These are phyloP conservation scores for Penicillium sp. DNA, from an alignment of 2,329 filamentous ascomycete genomes.

Conservation along the genomic window DNA sequence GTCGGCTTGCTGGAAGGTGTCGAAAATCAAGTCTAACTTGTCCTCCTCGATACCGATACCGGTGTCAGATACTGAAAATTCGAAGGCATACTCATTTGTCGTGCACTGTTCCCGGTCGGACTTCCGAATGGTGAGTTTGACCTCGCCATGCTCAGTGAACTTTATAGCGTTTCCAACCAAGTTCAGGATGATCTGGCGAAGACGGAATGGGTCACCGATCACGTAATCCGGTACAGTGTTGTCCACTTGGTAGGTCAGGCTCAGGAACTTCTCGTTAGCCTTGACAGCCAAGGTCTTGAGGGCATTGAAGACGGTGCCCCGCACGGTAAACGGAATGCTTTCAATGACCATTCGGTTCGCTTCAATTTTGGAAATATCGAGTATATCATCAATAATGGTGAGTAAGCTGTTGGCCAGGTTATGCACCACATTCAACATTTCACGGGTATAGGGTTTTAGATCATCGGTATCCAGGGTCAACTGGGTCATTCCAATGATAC, in stretches of 20 bases:
- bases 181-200: slow-evolving; percentile 95
- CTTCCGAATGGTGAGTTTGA: slow-evolving; percentile 86
- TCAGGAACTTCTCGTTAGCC: slow-evolving; percentile 92
- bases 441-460: slow-evolving; percentile 89
- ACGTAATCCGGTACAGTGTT: slow-evolving; percentile 93
- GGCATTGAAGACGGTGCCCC: slow-evolving; percentile 94
- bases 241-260: slow-evolving; percentile 90
- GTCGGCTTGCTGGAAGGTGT: slow-evolving; percentile 98
- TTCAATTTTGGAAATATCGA: slow-evolving; percentile 76
- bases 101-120: slow-evolving; percentile 65
- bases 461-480: slow-evolving; percentile 93
- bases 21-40: slow-evolving; percentile 95
- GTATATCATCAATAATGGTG: slow-evolving; percentile 87
- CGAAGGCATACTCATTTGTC: slow-evolving; percentile 82
- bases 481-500: slow-evolving; percentile 97
- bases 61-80: slow-evolving; percentile 94
- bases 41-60: slow-evolving; percentile 95
- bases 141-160: slow-evolving; percentile 95
- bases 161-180: slow-evolving; percentile 98
- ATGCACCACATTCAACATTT: slow-evolving; percentile 98
- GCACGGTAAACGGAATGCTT: slow-evolving; percentile 91
- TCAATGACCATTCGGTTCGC: slow-evolving; percentile 98
- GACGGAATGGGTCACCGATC: slow-evolving; percentile 91
- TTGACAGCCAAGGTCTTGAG: slow-evolving; percentile 96
- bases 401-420: slow-evolving; percentile 93